These are phyloP conservation scores for Zygosaccharomyces gambellarensis DNA, from an alignment of 805 yeast genomes.

Conservation along the genomic window DNA sequence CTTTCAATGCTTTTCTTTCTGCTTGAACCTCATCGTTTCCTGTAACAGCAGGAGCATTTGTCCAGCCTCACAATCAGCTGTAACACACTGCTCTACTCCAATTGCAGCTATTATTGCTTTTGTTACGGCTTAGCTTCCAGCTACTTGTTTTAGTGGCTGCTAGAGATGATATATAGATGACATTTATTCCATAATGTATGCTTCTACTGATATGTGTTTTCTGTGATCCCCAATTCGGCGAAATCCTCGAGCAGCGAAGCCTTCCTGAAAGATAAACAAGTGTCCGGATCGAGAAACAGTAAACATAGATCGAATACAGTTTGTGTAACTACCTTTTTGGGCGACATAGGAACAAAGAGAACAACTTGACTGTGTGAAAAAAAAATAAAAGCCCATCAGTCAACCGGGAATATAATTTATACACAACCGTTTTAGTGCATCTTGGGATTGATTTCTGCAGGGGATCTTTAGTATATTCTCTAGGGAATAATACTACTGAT, in stretches of 20 bases:
- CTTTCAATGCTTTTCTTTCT: neutral
- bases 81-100: neutral
- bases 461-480: neutral
- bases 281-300: constrained; percentile 6
- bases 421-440: constrained; percentile 6
- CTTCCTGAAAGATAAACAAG: neutral
- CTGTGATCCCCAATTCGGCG: neutral
- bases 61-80: neutral
- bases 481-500: neutral
- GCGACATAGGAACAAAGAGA: constrained; percentile 1
- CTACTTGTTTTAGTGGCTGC: neutral
- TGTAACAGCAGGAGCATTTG: neutral
- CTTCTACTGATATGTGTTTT: neutral
- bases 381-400: neutral
- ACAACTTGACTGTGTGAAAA: neutral
- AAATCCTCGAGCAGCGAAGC: neutral
- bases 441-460: neutral
- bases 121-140: neutral
- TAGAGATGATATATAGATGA: neutral
- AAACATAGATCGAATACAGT: constrained; percentile 8
- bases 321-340: constrained; percentile 3
- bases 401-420: neutral
- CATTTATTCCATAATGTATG: neutral
- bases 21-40: neutral
- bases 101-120: neutral